Conservation (phyloP, 2,329 filamentous ascomycete species). For the Claviceps paspali region DNA sequence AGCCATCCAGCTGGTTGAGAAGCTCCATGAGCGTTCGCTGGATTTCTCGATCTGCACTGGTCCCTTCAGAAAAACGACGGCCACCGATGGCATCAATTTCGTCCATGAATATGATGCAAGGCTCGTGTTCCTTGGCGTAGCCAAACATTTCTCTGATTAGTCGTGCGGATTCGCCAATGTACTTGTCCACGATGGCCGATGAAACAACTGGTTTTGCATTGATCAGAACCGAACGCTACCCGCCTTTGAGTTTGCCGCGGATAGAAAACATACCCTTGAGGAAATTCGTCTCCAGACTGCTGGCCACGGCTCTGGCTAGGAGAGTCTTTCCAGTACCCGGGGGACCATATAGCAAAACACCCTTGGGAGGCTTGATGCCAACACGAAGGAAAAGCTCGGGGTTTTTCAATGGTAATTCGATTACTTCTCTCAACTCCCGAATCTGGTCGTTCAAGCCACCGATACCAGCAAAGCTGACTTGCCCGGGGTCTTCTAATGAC, state of each 20-base stretch:
- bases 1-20: constrained; percentile 94
- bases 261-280: constrained; percentile 56
- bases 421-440: constrained; percentile 89
- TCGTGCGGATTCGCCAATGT: constrained; percentile 94
- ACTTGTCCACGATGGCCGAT: constrained; percentile 98
- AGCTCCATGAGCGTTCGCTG: constrained; percentile 98
- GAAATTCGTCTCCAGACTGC: constrained; percentile 95
- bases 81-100: constrained; percentile 99
- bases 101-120: constrained; percentile 99
- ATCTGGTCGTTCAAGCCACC: constrained; percentile 98
- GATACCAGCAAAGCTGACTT: constrained; percentile 95
- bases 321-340: constrained; percentile 96
- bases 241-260: background rate
- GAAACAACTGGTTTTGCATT: constrained; percentile 57
- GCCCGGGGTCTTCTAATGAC: constrained; percentile 94
- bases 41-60: constrained; percentile 93
- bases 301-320: constrained; percentile 84
- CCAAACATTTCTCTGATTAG: constrained; percentile 99
- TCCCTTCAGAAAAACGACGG: constrained; percentile 90
- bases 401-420: constrained; percentile 95
- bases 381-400: constrained; percentile 93
- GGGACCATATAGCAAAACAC: constrained; percentile 87
- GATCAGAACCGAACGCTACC: constrained; percentile 9
- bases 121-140: constrained; percentile 97
- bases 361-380: constrained; percentile 97